phyloP scores from a whole-genome alignment of 768 basidiomycete genomes.

The Antrodiella citrinella region DNA sequence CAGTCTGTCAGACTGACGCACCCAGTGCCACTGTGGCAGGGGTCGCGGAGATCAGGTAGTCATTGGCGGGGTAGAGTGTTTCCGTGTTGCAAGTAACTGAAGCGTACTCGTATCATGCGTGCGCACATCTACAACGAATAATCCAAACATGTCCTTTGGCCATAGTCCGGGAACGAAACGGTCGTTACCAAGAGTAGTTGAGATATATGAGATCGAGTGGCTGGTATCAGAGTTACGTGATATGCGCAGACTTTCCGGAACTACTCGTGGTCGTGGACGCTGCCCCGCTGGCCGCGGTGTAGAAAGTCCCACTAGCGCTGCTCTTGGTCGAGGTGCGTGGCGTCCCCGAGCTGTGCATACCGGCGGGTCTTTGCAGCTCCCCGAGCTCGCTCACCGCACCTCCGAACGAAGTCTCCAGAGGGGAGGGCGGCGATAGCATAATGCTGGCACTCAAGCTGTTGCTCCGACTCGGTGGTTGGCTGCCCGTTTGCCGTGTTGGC shows the following conservation, averaged over 20 bases:
- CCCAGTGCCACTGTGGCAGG: no score
- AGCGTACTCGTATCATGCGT: no score
- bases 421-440: conserved; percentile 12
- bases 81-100: no score
- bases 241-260: neutral
- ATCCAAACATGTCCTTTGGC: no score
- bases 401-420: neutral
- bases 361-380: neutral
- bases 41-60: no score
- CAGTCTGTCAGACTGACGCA: no score
- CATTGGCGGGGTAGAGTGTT: no score
- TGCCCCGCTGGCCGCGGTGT: neutral
- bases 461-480: conserved; percentile 16
- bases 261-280: neutral
- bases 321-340: neutral
- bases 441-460: conserved; percentile 20
- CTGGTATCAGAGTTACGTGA: no score
- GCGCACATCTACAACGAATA: no score
- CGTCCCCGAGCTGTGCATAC: neutral
- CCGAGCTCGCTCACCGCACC: neutral
- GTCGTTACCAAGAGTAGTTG: no score
- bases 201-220: no score
- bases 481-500: conserved; percentile 20
- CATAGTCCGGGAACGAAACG: no score
- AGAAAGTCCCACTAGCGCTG: neutral